These are phyloP conservation scores for Stephania yunnanensis DNA, from an alignment of 164 flowering plant genomes.

Conservation along the genomic window DNA sequence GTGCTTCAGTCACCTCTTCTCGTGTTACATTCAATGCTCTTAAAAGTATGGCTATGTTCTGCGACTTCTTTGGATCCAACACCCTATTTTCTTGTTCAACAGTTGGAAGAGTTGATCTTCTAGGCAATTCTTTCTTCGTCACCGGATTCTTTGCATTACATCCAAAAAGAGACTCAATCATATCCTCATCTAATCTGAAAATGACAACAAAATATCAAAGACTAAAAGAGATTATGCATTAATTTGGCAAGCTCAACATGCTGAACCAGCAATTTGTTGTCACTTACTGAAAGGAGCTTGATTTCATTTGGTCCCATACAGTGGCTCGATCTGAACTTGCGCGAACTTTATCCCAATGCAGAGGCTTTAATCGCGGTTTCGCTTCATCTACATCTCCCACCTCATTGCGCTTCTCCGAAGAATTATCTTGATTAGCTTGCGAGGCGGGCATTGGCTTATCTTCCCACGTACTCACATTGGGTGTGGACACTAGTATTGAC, in stretches of 20 bases:
- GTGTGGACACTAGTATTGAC: constrained; percentile 18
- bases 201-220: constrained; percentile 9
- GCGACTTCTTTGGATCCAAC: constrained; percentile 94
- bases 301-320: constrained; percentile 94
- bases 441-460: constrained; percentile 17
- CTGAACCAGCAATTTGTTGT: not conserved
- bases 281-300: constrained; percentile 97
- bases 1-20: constrained; percentile 92
- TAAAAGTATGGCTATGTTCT: constrained; percentile 89
- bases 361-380: constrained; percentile 76
- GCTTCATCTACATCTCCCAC: constrained; percentile 41
- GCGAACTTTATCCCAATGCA: constrained; percentile 98
- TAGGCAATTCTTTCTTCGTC: constrained; percentile 51
- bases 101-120: constrained; percentile 53
- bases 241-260: not conserved
- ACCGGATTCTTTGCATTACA: constrained; percentile 51
- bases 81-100: constrained; percentile 68
- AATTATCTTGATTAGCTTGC: constrained; percentile 20
- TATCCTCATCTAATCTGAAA: constrained; percentile 84
- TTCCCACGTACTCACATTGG: constrained; percentile 16
- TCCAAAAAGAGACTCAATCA: constrained; percentile 89
- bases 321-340: constrained; percentile 89
- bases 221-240: constrained; percentile 6
- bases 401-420: constrained; percentile 33
- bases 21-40: constrained; percentile 91